Percentiles rank a stretch among this genome's conserved stretches.
Conservation (phyloP, 441 rosid species). For the Pelargonium citronellum region DNA sequence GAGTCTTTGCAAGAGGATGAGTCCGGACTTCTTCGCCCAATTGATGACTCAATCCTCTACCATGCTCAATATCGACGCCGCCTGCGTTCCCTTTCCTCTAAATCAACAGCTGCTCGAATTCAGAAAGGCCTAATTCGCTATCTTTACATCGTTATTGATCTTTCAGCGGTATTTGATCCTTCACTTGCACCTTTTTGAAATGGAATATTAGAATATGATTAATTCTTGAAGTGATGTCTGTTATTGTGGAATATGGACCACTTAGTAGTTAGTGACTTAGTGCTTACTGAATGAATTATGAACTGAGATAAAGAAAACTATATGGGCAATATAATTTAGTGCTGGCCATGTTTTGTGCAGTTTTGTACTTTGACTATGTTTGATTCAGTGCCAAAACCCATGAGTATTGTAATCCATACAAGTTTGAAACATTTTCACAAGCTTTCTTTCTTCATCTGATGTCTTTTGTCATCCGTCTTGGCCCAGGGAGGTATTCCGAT, state of each 20-base stretch:
- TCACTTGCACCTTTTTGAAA: not conserved
- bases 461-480: not conserved
- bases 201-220: not conserved
- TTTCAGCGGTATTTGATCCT: constrained; percentile 51
- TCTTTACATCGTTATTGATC: constrained; percentile 71
- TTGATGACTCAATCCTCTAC: constrained; percentile 59
- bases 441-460: not conserved
- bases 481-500: not conserved
- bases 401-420: not conserved
- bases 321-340: not conserved
- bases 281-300: not conserved
- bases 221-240: not conserved
- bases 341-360: not conserved
- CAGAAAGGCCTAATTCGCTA: constrained; percentile 93
- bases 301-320: not conserved
- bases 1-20: constrained; percentile 88
- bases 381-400: not conserved
- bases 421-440: not conserved
- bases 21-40: constrained; percentile 73
- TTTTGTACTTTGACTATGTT: not conserved
- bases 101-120: constrained; percentile 51
- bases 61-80: constrained; percentile 80
- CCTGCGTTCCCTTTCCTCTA: constrained; percentile 43
- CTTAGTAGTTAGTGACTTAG: not conserved
- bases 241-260: not conserved